Percentiles rank a stretch among this genome's conserved stretches.
phyloP scores from a whole-genome alignment of 2,329 filamentous ascomycete species.

The Sclerotinia sclerotiorum region DNA sequence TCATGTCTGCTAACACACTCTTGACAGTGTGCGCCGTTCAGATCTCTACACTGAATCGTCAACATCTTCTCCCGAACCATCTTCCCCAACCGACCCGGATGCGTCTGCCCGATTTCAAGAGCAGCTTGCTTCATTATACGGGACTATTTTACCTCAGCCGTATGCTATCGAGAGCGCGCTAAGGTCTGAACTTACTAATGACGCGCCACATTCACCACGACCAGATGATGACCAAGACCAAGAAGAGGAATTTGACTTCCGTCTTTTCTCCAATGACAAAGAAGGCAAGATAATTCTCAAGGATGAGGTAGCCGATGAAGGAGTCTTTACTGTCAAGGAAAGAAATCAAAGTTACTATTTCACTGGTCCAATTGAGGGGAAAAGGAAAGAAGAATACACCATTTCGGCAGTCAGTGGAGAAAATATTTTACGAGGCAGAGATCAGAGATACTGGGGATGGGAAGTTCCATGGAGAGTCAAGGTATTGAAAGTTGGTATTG shows the following conservation, averaged over 20 bases:
- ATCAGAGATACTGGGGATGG: slow-evolving; percentile 53
- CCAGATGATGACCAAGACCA: slow-evolving; percentile 21
- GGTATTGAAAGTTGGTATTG: slow-evolving; percentile 42
- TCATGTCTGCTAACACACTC: slow-evolving; percentile 19
- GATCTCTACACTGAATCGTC: slow-evolving; percentile 47
- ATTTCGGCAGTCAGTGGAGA: slow-evolving; percentile 53
- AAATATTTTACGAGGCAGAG: slow-evolving; percentile 50
- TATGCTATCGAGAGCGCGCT: neutral
- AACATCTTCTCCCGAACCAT: slow-evolving; percentile 28
- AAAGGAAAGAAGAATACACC: slow-evolving; percentile 45
- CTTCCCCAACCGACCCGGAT: slow-evolving; percentile 34
- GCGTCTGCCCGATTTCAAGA: slow-evolving; percentile 27
- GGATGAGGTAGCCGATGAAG: slow-evolving; percentile 44
- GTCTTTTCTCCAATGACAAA: slow-evolving; percentile 50
- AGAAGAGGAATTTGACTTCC: slow-evolving; percentile 53
- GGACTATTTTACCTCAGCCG: slow-evolving; percentile 23
- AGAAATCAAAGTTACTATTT: slow-evolving; percentile 53
- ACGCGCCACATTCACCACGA: slow-evolving; percentile 21
- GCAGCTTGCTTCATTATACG: slow-evolving; percentile 35
- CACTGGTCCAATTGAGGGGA: slow-evolving; percentile 43
- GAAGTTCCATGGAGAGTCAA: slow-evolving; percentile 61
- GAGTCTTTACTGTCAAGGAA: slow-evolving; percentile 43
- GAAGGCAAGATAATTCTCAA: slow-evolving; percentile 51
- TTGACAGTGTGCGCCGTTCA: slow-evolving; percentile 52
- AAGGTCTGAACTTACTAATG: slow-evolving; percentile 33